Base-by-base conservation (phyloP, 495 filamentous ascomycete species). In the Letharia columbiana region DNA sequence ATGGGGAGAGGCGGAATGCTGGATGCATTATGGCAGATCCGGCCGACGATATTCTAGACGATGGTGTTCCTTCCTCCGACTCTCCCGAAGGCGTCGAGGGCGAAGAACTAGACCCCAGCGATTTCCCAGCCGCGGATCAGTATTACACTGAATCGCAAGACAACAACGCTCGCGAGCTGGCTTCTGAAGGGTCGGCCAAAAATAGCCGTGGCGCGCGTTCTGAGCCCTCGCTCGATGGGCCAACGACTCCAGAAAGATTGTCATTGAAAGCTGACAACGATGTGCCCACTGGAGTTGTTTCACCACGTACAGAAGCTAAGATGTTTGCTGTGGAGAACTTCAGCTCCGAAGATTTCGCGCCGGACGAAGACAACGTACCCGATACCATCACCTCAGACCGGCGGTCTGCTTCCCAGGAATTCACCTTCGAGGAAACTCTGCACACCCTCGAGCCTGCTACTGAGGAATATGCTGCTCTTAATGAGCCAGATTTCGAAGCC, bases 261-360 rank as follows among this genome's bases (percentile, higher is more conserved):
- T 17, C 28, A 54, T 4, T 4, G 23, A 54, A 33, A 13, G 4
- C 1, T 17, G 7, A 12, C 10, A 33, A 31, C 11, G 12, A 54
- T 9, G 7, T 54, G 23, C 11, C 50, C 28, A 15, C 4, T 33
- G 28, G n/a, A 33, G 11, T 15, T 33, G 28, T 54, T 15, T 54
- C 13, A 3, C 50, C 50, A 23, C 50, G 4, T 17, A 54, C 28
- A 33, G 50, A 54, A 54, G 50, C 23, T 33, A 12, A 54, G 50
- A 54, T 54, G 50, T 54, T 54, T 33, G 50, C 50, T 1, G 50
- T 54, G 50, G 50, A 54, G 50, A 54, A 54, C 50, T 54, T 54
- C 28, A 33, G 11, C 50, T 28, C 50, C 50, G 12, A 54, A 12
- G 50, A 54, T 17, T 54, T 54, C n/a, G 50, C 7, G n/a, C 50